These are phyloP conservation scores for Cardamine resedifolia DNA, from an alignment of 345 rosid species.

Conservation along the genomic window DNA sequence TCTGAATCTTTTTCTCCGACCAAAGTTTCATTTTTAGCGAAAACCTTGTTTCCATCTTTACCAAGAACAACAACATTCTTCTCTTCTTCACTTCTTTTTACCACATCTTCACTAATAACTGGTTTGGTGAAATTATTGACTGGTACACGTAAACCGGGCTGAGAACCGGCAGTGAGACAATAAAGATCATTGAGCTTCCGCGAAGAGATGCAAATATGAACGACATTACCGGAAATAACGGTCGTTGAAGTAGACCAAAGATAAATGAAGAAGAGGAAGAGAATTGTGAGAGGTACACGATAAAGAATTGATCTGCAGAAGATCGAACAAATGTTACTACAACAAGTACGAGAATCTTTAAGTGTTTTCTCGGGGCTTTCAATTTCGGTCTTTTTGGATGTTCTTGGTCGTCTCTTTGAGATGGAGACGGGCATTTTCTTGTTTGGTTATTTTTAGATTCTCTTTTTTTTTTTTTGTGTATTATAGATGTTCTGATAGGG, in stretches of 20 bases:
- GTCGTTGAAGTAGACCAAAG: slow-evolving; percentile 80
- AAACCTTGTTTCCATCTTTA: slow-evolving; percentile 19
- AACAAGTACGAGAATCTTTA: slow-evolving; percentile 19
- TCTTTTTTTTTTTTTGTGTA: slow-evolving; percentile 23
- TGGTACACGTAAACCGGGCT: slow-evolving; percentile 49
- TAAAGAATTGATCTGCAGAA: slow-evolving; percentile 42
- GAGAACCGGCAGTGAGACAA: slow-evolving; percentile 84
- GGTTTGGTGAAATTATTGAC: slow-evolving; percentile 18
- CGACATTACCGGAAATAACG: slow-evolving; percentile 60
- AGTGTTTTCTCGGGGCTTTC: slow-evolving; percentile 16
- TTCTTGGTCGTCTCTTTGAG: slow-evolving; percentile 51
- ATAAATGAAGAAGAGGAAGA: slow-evolving; percentile 50
- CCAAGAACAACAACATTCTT: slow-evolving; percentile 19
- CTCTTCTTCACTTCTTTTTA: slow-evolving; percentile 14
- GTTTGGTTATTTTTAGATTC: not conserved
- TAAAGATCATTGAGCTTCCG: slow-evolving; percentile 74
- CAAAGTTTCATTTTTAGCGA: not conserved
- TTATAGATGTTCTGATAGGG: slow-evolving; percentile 32
- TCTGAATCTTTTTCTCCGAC: not conserved
- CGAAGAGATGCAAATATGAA: slow-evolving; percentile 72
- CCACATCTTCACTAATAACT: slow-evolving; percentile 13
- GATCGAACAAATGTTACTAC: slow-evolving; percentile 29
- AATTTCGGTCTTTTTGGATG: slow-evolving; percentile 37
- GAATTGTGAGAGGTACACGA: slow-evolving; percentile 48
- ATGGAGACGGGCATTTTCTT: slow-evolving; percentile 53